These are phyloP conservation scores for Kodamaea neixiangensis DNA, from an alignment of 805 yeast species.

Conservation along the genomic window DNA sequence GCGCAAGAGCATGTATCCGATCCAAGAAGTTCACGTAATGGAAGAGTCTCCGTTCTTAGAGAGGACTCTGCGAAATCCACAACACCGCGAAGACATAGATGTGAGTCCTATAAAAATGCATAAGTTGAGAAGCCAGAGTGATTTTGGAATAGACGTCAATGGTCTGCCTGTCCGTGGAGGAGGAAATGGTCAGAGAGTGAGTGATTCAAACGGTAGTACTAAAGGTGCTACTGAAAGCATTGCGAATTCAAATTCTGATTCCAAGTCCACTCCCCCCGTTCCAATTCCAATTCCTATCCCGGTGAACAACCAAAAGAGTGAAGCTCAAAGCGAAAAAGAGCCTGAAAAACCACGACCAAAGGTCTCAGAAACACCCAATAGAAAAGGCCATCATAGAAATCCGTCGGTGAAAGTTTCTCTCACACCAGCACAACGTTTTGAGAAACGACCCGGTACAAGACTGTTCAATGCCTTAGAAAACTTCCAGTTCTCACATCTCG, in stretches of 20 bases:
- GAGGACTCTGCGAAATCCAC: background rate
- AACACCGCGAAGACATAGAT: background rate
- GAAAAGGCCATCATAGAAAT: conserved; percentile 19
- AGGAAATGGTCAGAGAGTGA: background rate
- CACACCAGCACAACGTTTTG: conserved; percentile 56
- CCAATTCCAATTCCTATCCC: background rate
- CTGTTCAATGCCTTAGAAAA: conserved; percentile 46
- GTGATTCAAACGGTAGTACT: background rate
- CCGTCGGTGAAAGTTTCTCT: conserved; percentile 41
- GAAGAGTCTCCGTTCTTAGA: conserved; percentile 5
- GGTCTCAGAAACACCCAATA: background rate
- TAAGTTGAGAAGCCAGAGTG: background rate
- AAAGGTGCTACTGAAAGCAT: background rate
- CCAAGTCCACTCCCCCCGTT: background rate
- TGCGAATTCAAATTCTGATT: background rate
- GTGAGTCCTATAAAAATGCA: background rate
- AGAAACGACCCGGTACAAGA: conserved; percentile 42
- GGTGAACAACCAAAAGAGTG: background rate
- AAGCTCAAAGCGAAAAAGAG: background rate
- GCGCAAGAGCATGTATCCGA: conserved; percentile 4
- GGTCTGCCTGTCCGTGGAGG: background rate
- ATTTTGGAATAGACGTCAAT: background rate
- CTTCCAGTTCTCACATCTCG: conserved; percentile 56
- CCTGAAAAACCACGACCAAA: background rate
- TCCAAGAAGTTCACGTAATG: conserved; percentile 4